Evolutionary conservation across 148 eudicot species (phyloP).

Genomic region (Rhododendron simsii): DNA sequence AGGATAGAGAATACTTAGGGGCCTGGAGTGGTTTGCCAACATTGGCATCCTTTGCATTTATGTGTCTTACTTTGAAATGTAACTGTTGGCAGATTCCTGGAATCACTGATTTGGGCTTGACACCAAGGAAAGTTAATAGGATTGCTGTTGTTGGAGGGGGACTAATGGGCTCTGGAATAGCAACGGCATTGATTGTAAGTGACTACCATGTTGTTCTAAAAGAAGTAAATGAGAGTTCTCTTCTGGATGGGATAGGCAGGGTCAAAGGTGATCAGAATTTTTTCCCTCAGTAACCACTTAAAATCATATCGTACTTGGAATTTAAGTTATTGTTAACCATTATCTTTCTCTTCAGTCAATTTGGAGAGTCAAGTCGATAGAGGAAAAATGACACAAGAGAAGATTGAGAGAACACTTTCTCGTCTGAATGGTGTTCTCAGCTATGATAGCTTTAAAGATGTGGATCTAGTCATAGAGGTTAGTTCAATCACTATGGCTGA

Average conservation of each 20-base stretch:
- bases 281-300: neutral
- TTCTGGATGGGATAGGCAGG: conserved; percentile 58
- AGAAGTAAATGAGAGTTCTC: conserved; percentile 70
- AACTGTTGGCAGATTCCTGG: conserved; percentile 59
- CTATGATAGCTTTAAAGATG: conserved; percentile 63
- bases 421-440: conserved; percentile 63
- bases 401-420: conserved; percentile 55
- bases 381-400: conserved; percentile 68
- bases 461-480: conserved; percentile 88
- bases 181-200: conserved; percentile 63
- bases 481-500: neutral
- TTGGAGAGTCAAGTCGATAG: conserved; percentile 69
- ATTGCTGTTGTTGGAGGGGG: conserved; percentile 91
- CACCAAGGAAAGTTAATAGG: conserved; percentile 55
- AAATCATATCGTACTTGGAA: neutral
- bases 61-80: neutral
- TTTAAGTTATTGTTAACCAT: neutral
- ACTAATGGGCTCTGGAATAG: conserved; percentile 86
- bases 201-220: conserved; percentile 65
- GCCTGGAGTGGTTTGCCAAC: neutral
- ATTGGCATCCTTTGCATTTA: neutral
- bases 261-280: conserved; percentile 53
- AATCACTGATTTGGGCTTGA: conserved; percentile 67
- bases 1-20: neutral
- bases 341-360: conserved; percentile 44